phyloP scores from a whole-genome alignment of 1,139 yeast species.

The Scheffersomyces insectosa region DNA sequence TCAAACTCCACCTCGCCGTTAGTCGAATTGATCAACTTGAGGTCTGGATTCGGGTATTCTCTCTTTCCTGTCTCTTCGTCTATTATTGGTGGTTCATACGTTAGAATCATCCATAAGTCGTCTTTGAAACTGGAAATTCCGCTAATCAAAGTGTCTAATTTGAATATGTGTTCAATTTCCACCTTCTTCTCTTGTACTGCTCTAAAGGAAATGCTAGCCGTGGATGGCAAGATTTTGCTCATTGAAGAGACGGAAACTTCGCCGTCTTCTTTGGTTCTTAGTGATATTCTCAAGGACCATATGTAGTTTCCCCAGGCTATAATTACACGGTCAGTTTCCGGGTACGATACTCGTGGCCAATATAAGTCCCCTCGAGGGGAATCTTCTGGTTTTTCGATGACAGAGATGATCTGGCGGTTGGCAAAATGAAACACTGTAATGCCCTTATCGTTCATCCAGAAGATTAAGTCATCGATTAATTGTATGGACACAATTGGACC shows the following conservation, averaged over 20 bases:
- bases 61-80: constrained; percentile 29
- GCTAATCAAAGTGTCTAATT: constrained; percentile 64
- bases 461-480: constrained; percentile 57
- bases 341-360: constrained; percentile 74
- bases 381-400: constrained; percentile 57
- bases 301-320: constrained; percentile 84
- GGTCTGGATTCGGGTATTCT: constrained; percentile 55
- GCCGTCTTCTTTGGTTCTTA: constrained; percentile 5
- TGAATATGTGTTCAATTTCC: constrained; percentile 54
- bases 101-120: constrained; percentile 61
- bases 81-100: constrained; percentile 48
- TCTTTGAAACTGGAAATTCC: constrained; percentile 77
- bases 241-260: constrained; percentile 17
- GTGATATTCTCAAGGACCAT: constrained; percentile 65
- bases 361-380: constrained; percentile 78
- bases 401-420: constrained; percentile 45
- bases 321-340: constrained; percentile 67
- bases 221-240: constrained; percentile 55
- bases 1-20: constrained; percentile 79
- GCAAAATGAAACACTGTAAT: constrained; percentile 58
- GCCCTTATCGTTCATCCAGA: constrained; percentile 89
- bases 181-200: constrained; percentile 50
- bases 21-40: constrained; percentile 62
- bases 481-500: constrained; percentile 76
- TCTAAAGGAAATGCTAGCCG: constrained; percentile 64